Evolutionary conservation across 305 asterid species (phyloP), one percentile per base, ranked within the genome.

Genomic region (Petunia hybrid): DNA sequence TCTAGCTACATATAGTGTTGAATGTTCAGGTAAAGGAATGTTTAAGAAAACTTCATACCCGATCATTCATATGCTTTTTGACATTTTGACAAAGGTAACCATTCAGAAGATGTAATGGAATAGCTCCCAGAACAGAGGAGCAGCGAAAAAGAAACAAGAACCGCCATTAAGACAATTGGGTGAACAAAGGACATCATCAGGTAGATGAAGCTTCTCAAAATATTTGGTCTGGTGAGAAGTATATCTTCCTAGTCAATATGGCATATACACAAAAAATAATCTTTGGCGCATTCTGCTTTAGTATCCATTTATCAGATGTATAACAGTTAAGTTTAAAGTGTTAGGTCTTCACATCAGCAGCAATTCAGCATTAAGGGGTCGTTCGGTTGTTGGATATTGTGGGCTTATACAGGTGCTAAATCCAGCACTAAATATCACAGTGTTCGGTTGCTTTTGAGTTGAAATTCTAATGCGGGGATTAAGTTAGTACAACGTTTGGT

Each of bases 261-360:
- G 13, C 6, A 43, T 62, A 48, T 6, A 35, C 42, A 48, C 78
- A 4, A 60, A 6, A 71, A 71, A 35, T n/a, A 51, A 73, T 35
- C 31, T 12, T 46, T 5, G 41, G 43, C 35, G 3, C 0, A 6
- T 56, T 5, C 0, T 73, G 78, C 62, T 31, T 48, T 73, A 35
- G 8, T 13, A 73, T 35, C 36, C 78, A 48, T 55, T 73, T 31
- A 73, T 48, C 8, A 3, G 59, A 35, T 12, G 35, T 48, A 4
- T 73, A 73, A 66, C 6, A 6, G 10, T 66, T 6, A 66, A 13
- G 48, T 40, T 66, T 40, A 48, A 66, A 6, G 12, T 51, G 57
- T 41, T n/a, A 71, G 61, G 61, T 71, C 31, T 42, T 48, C 77
- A 45, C n/a, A n/a, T 31, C 42, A 48, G 77, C 43, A 71, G 78